Conservation (phyloP, 2,329 filamentous ascomycete species). For the Verticillium zaregamsianum region DNA sequence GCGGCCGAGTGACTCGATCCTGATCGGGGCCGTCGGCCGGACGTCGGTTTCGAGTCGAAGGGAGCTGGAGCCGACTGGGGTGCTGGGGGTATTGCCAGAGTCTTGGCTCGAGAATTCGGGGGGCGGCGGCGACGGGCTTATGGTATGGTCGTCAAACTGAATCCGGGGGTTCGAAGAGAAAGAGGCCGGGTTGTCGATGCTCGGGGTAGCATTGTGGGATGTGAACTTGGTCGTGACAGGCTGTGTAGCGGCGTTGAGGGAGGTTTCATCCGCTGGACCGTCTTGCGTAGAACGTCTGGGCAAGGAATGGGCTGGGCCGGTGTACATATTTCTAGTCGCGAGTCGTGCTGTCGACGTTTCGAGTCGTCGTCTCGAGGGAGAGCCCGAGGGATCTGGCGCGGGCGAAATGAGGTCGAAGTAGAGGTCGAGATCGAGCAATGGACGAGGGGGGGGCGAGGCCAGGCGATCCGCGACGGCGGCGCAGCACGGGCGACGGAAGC, state of each 20-base stretch:
- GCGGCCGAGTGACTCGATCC: constrained; percentile 21
- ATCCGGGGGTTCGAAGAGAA: constrained; percentile 19
- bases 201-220: constrained; percentile 10
- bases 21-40: constrained; percentile 16
- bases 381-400: neutral
- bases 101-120: constrained; percentile 15
- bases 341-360: neutral
- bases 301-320: constrained; percentile 12
- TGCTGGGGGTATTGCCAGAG: constrained; percentile 8
- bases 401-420: neutral
- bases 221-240: constrained; percentile 9
- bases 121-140: constrained; percentile 30
- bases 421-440: neutral
- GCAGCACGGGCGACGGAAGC: neutral
- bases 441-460: neutral
- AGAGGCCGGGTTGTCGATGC: constrained; percentile 7
- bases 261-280: constrained; percentile 6
- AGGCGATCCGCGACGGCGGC: neutral
- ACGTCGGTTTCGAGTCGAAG: constrained; percentile 36
- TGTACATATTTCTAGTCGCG: constrained; percentile 10
- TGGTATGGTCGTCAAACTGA: constrained; percentile 29
- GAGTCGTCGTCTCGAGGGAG: neutral
- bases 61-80: constrained; percentile 12
- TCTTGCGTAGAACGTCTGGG: constrained; percentile 6
- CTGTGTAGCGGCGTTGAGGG: constrained; percentile 5